These are phyloP conservation scores for Tanacetum coccineum DNA, from an alignment of 129 eudicot genomes.

Conservation along the genomic window DNA sequence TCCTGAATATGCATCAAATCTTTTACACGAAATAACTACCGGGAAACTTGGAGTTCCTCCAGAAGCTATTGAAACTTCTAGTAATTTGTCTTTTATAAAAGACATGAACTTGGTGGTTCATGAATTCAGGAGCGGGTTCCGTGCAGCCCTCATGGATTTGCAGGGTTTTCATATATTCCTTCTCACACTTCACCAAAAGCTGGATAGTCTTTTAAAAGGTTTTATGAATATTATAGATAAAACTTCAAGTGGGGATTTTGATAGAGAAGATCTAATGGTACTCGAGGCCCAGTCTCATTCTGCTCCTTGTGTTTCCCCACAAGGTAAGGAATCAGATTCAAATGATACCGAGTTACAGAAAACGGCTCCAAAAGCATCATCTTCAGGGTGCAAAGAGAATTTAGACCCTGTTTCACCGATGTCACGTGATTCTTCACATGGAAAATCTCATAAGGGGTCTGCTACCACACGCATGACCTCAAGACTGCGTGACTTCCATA, in stretches of 20 bases:
- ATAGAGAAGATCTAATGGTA: conserved; percentile 63
- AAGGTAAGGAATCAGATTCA: conserved; percentile 42
- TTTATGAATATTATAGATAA: conserved; percentile 54
- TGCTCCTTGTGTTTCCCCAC: conserved; percentile 52
- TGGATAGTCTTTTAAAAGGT: conserved; percentile 61
- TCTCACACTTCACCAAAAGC: conserved; percentile 81
- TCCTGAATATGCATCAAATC: conserved; percentile 67
- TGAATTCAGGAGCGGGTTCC: conserved; percentile 74
- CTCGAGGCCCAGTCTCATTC: conserved; percentile 56
- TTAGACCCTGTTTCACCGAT: conserved; percentile 60
- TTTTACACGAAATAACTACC: conserved; percentile 66
- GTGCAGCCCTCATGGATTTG: conserved; percentile 85
- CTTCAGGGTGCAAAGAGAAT: conserved; percentile 55
- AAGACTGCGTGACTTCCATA: conserved; percentile 91
- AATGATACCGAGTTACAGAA: conserved; percentile 52
- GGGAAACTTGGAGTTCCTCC: conserved; percentile 72
- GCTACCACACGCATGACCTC: conserved; percentile 65
- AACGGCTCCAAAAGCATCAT: conserved; percentile 37
- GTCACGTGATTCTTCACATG: conserved; percentile 72
- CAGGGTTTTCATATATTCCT: conserved; percentile 96
- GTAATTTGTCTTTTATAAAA: conserved; percentile 27
- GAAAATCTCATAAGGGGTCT: conserved; percentile 61
- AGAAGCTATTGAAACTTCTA: conserved; percentile 36
- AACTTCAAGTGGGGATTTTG: conserved; percentile 48
- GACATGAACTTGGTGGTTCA: conserved; percentile 62